Evolutionary conservation across 768 basidiomycete species (phyloP).

Genomic region (Phylloporus scabripes): DNA sequence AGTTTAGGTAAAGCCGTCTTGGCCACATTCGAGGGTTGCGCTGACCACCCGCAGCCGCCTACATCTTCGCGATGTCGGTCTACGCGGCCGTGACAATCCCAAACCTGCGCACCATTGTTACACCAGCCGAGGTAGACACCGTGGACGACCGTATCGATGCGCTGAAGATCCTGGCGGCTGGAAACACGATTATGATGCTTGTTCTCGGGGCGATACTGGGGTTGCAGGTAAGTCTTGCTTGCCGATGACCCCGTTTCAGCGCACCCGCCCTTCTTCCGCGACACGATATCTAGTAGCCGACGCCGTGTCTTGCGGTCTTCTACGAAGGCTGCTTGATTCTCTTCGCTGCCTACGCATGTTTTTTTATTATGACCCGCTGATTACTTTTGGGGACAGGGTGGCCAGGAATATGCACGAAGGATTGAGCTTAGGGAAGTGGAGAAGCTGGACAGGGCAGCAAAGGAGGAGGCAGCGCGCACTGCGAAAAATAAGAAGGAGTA

Average conservation of each 20-base stretch:
- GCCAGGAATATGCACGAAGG: slow-evolving; percentile 78
- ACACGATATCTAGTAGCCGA: slow-evolving; percentile 13
- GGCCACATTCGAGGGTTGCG: neutral
- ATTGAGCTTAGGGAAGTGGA: slow-evolving; percentile 44
- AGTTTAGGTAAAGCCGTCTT: slow-evolving; percentile 58
- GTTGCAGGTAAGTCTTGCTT: slow-evolving; percentile 56
- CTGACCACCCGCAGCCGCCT: slow-evolving; percentile 47
- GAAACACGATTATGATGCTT: slow-evolving; percentile 77
- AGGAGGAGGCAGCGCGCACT: slow-evolving; percentile 15
- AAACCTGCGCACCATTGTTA: slow-evolving; percentile 67
- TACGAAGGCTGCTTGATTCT: neutral
- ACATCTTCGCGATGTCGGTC: slow-evolving; percentile 69
- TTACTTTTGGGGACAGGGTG: slow-evolving; percentile 47
- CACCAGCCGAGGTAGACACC: slow-evolving; percentile 52
- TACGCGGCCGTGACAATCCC: slow-evolving; percentile 83
- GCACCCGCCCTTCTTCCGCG: neutral
- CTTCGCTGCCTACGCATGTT: slow-evolving; percentile 6
- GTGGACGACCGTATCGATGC: slow-evolving; percentile 68
- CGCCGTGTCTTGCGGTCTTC: neutral
- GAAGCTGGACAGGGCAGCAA: slow-evolving; percentile 36
- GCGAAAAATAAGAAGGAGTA: slow-evolving; percentile 31
- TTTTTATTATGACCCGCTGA: slow-evolving; percentile 6
- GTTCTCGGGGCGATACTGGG: slow-evolving; percentile 59
- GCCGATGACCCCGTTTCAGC: neutral
- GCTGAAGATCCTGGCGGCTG: slow-evolving; percentile 76